Conservation (phyloP, 495 filamentous ascomycete genomes). For the Astrocystis sublimbata region DNA sequence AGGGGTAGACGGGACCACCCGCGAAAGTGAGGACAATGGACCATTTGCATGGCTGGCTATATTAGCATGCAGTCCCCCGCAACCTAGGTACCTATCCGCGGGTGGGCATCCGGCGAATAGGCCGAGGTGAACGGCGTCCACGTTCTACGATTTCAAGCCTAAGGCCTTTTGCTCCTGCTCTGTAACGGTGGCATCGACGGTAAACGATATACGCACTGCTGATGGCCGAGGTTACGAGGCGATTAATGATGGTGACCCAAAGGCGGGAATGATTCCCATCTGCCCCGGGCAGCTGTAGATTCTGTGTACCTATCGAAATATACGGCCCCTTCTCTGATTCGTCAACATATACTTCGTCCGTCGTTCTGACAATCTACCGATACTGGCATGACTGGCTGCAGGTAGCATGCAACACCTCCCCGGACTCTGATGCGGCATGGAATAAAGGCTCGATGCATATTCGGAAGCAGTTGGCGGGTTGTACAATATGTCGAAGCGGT, state of each 20-base stretch:
- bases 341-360: background rate
- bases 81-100: background rate
- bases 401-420: background rate
- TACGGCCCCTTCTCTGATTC: background rate
- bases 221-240: background rate
- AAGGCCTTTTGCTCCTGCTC: too few relatives aligned
- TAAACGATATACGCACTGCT: background rate
- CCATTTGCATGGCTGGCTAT: background rate
- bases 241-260: background rate
- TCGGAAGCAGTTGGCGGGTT: background rate
- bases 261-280: background rate
- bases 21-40: background rate
- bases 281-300: background rate
- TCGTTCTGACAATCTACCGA: background rate
- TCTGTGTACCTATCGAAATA: background rate
- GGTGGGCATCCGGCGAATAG: background rate
- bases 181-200: background rate
- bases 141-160: background rate
- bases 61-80: background rate
- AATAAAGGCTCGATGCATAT: conserved; percentile 1
- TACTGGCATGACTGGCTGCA: too few relatives aligned
- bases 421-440: background rate
- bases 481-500: background rate
- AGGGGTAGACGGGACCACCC: conserved; percentile 1
- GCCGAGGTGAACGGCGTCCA: background rate